Percentiles rank a stretch among this genome's conserved stretches.
Evolutionary conservation across 768 basidiomycete genomes (phyloP).

Genomic region (Hydnomerulius pinastri): DNA sequence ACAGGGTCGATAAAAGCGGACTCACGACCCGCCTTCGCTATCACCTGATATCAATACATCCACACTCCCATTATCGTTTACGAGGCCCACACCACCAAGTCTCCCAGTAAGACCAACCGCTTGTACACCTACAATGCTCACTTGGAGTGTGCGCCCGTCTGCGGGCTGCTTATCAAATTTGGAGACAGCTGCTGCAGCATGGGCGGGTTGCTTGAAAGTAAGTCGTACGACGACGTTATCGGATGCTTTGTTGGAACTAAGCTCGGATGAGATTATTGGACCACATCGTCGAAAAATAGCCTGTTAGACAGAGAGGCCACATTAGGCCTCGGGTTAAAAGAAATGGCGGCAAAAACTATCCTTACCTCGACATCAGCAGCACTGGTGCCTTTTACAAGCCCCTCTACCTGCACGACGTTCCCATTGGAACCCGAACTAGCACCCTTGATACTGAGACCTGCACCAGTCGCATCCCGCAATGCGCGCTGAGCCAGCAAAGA

Average conservation of each 20-base stretch:
- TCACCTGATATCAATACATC: slow-evolving; percentile 57
- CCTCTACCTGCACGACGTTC: slow-evolving; percentile 75
- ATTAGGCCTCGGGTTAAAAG: background rate
- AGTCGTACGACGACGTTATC: slow-evolving; percentile 62
- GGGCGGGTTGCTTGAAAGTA: slow-evolving; percentile 64
- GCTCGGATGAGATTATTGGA: slow-evolving; percentile 49
- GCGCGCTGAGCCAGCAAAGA: slow-evolving; percentile 61
- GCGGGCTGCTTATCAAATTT: slow-evolving; percentile 83
- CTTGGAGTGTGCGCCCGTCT: slow-evolving; percentile 73
- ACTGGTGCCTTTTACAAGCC: slow-evolving; percentile 74
- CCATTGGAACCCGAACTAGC: slow-evolving; percentile 52
- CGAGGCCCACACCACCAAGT: slow-evolving; percentile 55
- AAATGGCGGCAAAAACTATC: background rate
- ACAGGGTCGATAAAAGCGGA: background rate
- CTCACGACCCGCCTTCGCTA: slow-evolving; percentile 55
- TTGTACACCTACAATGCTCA: slow-evolving; percentile 60
- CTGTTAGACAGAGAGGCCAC: slow-evolving; percentile 12
- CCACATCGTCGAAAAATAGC: slow-evolving; percentile 86
- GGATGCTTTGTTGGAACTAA: slow-evolving; percentile 15
- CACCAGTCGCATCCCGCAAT: slow-evolving; percentile 57
- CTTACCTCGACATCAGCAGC: slow-evolving; percentile 70
- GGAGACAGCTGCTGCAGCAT: slow-evolving; percentile 66
- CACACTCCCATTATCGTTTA: slow-evolving; percentile 37
- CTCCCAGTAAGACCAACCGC: slow-evolving; percentile 59
- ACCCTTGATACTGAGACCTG: slow-evolving; percentile 64